phyloP scores from a whole-genome alignment of 805 yeast species.

The Teunomyces pallodes region DNA sequence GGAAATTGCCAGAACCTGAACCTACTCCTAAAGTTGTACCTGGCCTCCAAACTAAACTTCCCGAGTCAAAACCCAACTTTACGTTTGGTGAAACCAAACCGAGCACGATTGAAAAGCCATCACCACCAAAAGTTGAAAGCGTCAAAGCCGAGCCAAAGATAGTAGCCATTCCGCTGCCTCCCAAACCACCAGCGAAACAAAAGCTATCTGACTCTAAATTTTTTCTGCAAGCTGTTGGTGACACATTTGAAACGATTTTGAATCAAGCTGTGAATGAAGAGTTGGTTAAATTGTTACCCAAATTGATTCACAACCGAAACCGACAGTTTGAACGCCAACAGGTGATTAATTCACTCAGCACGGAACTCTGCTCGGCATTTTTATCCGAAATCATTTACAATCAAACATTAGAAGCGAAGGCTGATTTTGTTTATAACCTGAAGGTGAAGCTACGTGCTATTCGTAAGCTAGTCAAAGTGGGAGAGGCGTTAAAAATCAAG shows the following conservation, averaged over 20 bases:
- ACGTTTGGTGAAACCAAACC: not conserved
- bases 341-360: constrained; percentile 39
- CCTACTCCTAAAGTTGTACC: not conserved
- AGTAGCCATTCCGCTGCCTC: not conserved
- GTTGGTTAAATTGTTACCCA: constrained; percentile 21
- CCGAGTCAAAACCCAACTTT: not conserved
- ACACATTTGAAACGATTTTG: constrained; percentile 20
- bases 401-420: constrained; percentile 40
- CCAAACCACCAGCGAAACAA: constrained; percentile 3
- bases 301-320: constrained; percentile 21
- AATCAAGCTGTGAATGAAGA: constrained; percentile 23
- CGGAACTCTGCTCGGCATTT: constrained; percentile 58
- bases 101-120: not conserved
- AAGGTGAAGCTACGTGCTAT: constrained; percentile 31
- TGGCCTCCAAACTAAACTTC: not conserved
- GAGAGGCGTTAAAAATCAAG: constrained; percentile 21
- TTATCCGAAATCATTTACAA: constrained; percentile 54
- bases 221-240: constrained; percentile 27
- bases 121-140: not conserved
- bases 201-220: constrained; percentile 23
- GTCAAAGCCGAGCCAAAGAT: not conserved
- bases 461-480: constrained; percentile 26
- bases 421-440: constrained; percentile 38
- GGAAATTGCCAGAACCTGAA: not conserved
- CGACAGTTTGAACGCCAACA: constrained; percentile 16